phyloP scores from a whole-genome alignment of 208 protist genomes.

The Leishmania tarentolae region DNA sequence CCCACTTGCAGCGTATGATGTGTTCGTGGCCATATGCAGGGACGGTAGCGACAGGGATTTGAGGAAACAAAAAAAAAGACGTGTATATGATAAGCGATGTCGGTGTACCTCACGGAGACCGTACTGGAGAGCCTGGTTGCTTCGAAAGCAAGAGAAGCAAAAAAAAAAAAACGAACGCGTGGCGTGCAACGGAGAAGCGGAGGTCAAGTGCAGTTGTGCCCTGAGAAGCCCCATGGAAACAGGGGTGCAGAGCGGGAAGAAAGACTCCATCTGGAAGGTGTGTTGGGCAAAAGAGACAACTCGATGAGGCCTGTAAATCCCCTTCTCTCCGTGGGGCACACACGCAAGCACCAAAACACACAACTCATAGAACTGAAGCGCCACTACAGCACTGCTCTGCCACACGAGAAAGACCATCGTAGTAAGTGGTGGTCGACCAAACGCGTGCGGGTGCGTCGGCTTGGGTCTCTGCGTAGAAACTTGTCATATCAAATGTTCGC shows the following conservation, averaged over 20 bases:
- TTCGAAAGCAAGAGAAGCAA: background rate
- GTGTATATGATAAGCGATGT: conserved; percentile 1
- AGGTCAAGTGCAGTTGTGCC: background rate
- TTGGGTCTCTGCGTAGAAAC: background rate
- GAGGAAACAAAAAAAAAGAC: background rate
- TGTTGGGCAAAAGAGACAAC: background rate
- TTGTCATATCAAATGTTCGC: background rate
- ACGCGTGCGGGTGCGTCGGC: background rate
- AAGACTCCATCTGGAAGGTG: background rate
- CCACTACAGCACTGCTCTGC: background rate
- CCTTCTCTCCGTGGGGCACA: background rate
- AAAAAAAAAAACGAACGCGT: background rate
- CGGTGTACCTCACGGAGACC: background rate
- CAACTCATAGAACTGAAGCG: background rate
- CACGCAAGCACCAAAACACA: background rate
- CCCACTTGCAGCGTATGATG: conserved; percentile 21
- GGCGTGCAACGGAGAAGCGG: background rate
- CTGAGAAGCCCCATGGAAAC: background rate
- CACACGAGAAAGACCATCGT: too few species aligned
- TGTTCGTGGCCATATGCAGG: conserved; percentile 8
- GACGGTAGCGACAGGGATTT: background rate
- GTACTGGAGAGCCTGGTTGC: background rate
- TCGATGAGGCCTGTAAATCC: background rate
- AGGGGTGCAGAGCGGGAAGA: background rate
- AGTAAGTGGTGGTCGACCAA: background rate